Percentiles rank a stretch among this genome's conserved stretches.
These are phyloP conservation scores for Flueggea neowawraea DNA, from an alignment of 441 rosid genomes.

Conservation along the genomic window DNA sequence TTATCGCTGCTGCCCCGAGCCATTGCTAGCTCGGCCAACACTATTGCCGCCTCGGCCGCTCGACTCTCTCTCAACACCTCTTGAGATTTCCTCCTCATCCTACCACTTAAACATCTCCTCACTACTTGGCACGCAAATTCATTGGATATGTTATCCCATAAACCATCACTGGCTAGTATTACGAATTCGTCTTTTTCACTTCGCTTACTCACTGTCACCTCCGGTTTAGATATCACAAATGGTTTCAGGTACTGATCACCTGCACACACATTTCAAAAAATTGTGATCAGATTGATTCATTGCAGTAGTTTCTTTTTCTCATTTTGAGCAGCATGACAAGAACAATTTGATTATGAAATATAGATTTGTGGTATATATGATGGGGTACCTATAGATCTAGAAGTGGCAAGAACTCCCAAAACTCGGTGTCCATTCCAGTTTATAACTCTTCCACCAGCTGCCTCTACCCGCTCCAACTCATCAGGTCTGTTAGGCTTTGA, in stretches of 20 bases:
- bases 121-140: conserved; percentile 46
- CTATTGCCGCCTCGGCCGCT: conserved; percentile 47
- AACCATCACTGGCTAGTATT: conserved; percentile 68
- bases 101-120: conserved; percentile 37
- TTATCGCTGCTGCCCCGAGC: conserved; percentile 64
- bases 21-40: conserved; percentile 51
- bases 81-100: conserved; percentile 10
- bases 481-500: conserved; percentile 58
- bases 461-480: conserved; percentile 45
- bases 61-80: conserved; percentile 4
- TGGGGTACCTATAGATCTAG: conserved; percentile 51
- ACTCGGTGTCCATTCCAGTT: conserved; percentile 54
- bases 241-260: conserved; percentile 49
- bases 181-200: conserved; percentile 50
- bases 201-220: conserved; percentile 34
- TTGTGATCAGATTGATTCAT: background rate
- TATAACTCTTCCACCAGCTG: conserved; percentile 52
- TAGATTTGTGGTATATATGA: background rate
- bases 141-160: conserved; percentile 59
- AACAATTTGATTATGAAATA: background rate
- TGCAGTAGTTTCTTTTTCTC: no score
- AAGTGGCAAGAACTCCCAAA: conserved; percentile 54
- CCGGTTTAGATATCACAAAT: conserved; percentile 46
- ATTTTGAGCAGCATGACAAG: background rate
- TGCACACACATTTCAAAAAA: conserved; percentile 9